A percentile compares a stretch with the other conserved stretches of the same genome.
Conservation (phyloP, 257 asterid genomes). For the Jacaranda copaia region DNA sequence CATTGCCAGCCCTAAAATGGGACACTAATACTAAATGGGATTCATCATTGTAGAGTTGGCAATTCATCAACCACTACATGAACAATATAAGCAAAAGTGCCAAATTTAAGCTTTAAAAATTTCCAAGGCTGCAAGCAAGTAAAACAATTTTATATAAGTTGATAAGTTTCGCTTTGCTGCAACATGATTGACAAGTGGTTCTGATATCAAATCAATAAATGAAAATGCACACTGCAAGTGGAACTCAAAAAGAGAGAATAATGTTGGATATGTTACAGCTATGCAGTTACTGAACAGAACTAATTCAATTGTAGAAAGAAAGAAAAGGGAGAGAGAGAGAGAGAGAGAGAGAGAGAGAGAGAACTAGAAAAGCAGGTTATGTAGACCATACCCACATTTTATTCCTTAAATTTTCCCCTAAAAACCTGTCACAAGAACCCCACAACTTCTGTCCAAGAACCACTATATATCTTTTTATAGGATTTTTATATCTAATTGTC, state of each 20-base stretch:
- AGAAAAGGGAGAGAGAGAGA: conserved; percentile 20
- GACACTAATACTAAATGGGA: conserved; percentile 45
- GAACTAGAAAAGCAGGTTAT: conserved; percentile 44
- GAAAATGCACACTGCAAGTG: conserved; percentile 20
- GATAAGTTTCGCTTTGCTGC: conserved; percentile 27
- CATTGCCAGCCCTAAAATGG: conserved; percentile 44
- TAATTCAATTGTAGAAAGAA: conserved; percentile 59
- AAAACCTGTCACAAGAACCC: conserved; percentile 44
- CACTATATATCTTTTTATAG: conserved; percentile 10
- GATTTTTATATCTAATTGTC: not conserved
- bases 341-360: conserved; percentile 37
- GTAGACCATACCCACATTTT: conserved; percentile 45
- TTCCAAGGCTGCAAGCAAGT: conserved; percentile 57
- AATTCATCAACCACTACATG: conserved; percentile 49
- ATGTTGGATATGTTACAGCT: conserved; percentile 57
- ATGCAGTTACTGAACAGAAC: conserved; percentile 45
- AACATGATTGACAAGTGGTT: conserved; percentile 45
- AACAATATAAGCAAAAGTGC: conserved; percentile 53
- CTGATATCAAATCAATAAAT: conserved; percentile 48
- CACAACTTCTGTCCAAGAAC: conserved; percentile 45
- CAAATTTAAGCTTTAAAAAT: conserved; percentile 37
- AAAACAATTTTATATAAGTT: conserved; percentile 21
- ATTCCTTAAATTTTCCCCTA: conserved; percentile 41
- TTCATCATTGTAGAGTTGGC: conserved; percentile 57
- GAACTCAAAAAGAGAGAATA: conserved; percentile 38